Percentiles rank a stretch among this genome's conserved stretches.
Evolutionary conservation across 495 filamentous ascomycete species (phyloP).

Genomic region (Evansstolkia leycettana): DNA sequence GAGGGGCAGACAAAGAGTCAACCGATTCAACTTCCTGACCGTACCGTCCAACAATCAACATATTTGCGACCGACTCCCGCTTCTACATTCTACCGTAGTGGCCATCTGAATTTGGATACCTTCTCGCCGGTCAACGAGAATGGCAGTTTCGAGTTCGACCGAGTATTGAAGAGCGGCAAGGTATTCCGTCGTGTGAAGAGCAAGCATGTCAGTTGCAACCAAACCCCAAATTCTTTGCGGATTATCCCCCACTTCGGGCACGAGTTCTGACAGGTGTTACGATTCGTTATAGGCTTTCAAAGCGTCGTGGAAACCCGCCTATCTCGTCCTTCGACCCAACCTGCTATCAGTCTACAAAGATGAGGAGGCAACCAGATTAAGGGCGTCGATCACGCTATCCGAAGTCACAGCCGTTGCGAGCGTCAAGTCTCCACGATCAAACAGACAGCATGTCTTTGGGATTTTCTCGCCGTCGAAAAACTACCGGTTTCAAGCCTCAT

Average conservation of each 20-base stretch:
- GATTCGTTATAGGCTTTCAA: slow-evolving; percentile 20
- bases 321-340: slow-evolving; percentile 84
- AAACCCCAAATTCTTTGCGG: slow-evolving; percentile 1
- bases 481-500: slow-evolving; percentile 72
- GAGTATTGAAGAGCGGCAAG: slow-evolving; percentile 77
- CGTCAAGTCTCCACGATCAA: slow-evolving; percentile 77
- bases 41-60: slow-evolving; percentile 7
- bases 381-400: slow-evolving; percentile 73
- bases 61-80: slow-evolving; percentile 6
- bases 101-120: slow-evolving; percentile 45
- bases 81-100: slow-evolving; percentile 22
- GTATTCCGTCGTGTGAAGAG: slow-evolving; percentile 81
- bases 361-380: slow-evolving; percentile 75
- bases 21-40: slow-evolving; percentile 19
- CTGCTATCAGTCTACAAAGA: slow-evolving; percentile 93
- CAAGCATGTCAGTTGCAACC: slow-evolving; percentile 61
- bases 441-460: slow-evolving; percentile 71
- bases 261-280: no score
- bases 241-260: slow-evolving; percentile 4
- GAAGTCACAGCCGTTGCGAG: slow-evolving; percentile 85
- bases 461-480: slow-evolving; percentile 88
- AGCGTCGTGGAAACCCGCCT: slow-evolving; percentile 71
- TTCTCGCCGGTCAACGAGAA: slow-evolving; percentile 85
- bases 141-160: slow-evolving; percentile 89
- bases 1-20: slow-evolving; percentile 18